Conservation (phyloP, 176 grass and related monocot genomes). For the Tillandsia fasciculata region DNA sequence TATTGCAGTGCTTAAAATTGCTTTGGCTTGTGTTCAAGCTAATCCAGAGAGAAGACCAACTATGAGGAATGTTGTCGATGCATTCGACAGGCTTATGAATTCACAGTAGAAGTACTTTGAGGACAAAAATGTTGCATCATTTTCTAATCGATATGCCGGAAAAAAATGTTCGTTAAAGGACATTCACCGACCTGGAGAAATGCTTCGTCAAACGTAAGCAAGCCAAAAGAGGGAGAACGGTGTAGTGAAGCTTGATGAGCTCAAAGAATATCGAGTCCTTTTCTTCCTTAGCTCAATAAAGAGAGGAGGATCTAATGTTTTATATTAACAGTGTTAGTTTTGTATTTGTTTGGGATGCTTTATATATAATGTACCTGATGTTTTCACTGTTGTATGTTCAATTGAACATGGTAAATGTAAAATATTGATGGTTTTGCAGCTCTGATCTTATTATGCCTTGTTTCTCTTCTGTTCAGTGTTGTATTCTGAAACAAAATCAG, state of each 20-base stretch:
- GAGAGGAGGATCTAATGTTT: neutral
- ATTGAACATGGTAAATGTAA: constrained; percentile 1
- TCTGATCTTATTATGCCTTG: neutral
- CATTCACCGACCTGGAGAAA: neutral
- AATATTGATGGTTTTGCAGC: neutral
- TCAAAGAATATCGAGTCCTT: neutral
- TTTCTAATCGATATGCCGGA: neutral
- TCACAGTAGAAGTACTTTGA: neutral
- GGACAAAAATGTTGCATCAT: neutral
- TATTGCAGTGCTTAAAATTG: constrained; percentile 58
- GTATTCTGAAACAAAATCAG: too few species aligned
- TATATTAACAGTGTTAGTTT: neutral
- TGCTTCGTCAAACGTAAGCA: neutral
- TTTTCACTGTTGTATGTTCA: neutral
- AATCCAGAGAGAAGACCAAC: constrained; percentile 56
- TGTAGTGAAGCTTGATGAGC: constrained; percentile 2
- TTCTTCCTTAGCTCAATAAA: constrained; percentile 1
- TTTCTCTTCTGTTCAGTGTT: too few species aligned
- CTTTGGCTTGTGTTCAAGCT: constrained; percentile 58
- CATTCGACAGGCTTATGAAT: constrained; percentile 34
- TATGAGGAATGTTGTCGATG: constrained; percentile 54
- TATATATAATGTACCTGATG: neutral
- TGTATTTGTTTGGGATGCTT: neutral
- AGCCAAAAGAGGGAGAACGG: neutral
- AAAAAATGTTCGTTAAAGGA: neutral